Evolutionary conservation across 1,284 basidiomycete species (phyloP).

Genomic region (Tilletia setariae): DNA sequence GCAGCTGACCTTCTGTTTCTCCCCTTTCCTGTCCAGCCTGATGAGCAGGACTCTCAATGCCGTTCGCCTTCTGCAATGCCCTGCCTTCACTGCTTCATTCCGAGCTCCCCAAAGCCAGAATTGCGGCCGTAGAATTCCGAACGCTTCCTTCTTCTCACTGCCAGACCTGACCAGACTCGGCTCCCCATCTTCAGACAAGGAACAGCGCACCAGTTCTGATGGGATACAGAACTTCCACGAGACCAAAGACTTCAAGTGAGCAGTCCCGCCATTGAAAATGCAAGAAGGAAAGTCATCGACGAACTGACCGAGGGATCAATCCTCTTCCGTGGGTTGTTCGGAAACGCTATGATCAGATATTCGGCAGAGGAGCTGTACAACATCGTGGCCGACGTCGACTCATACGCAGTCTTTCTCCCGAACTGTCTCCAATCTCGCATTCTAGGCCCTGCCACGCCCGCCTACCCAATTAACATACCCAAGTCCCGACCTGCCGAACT

Average conservation of each 20-base stretch:
- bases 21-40: no score
- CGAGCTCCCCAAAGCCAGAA: no score
- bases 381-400: slow-evolving; percentile 79
- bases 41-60: no score
- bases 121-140: no score
- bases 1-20: no score
- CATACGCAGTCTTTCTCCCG: slow-evolving; percentile 82
- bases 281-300: background rate
- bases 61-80: no score
- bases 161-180: background rate
- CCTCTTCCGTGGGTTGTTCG: no score
- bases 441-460: slow-evolving; percentile 53
- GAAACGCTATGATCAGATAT: slow-evolving; percentile 60
- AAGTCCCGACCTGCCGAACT: no score
- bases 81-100: no score
- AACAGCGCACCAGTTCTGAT: background rate
- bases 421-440: slow-evolving; percentile 79
- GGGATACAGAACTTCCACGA: slow-evolving; percentile 1
- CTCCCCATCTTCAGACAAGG: background rate
- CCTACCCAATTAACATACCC: background rate
- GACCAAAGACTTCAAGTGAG: slow-evolving; percentile 12
- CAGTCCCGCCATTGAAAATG: background rate
- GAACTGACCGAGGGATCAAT: no score
- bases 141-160: slow-evolving; percentile 2
- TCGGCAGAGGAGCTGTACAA: slow-evolving; percentile 74